Percentiles rank a stretch among this genome's conserved stretches.
Conservation (phyloP, 495 filamentous ascomycete species). For the Hamigera avellanea region DNA sequence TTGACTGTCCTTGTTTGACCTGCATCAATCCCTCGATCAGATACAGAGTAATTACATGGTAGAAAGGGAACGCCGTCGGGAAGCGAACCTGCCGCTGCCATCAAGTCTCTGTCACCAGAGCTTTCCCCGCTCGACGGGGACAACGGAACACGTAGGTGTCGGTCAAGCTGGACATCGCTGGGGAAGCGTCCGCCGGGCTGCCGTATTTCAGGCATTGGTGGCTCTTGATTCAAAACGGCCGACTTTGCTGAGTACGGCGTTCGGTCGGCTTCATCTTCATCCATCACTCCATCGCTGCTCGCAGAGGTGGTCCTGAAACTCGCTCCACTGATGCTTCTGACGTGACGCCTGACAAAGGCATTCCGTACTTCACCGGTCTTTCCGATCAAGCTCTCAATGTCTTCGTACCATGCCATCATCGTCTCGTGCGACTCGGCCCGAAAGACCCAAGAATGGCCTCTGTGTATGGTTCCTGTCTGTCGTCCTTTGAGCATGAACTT, state of each 20-base stretch:
- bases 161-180: slow-evolving; percentile 70
- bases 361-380: slow-evolving; percentile 82
- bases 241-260: slow-evolving; percentile 59
- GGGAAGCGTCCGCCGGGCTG: slow-evolving; percentile 85
- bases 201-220: slow-evolving; percentile 39
- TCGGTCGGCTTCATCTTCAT: slow-evolving; percentile 76
- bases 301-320: slow-evolving; percentile 52
- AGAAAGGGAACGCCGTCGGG: slow-evolving; percentile 33
- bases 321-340: slow-evolving; percentile 58
- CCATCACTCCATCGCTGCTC: slow-evolving; percentile 63
- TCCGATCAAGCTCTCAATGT: slow-evolving; percentile 78
- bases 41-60: slow-evolving; percentile 7
- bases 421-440: slow-evolving; percentile 88
- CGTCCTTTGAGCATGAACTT: slow-evolving; percentile 96
- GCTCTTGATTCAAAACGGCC: slow-evolving; percentile 31
- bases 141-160: slow-evolving; percentile 63
- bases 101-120: slow-evolving; percentile 50
- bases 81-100: slow-evolving; percentile 42
- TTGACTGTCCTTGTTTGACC: slow-evolving; percentile 6
- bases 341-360: slow-evolving; percentile 71
- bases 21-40: slow-evolving; percentile 6
- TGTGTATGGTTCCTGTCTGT: slow-evolving; percentile 86
- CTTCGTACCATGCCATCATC: slow-evolving; percentile 94
- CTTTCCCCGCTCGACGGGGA: slow-evolving; percentile 67
- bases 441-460: slow-evolving; percentile 96